Conservation (phyloP, 192 early-diverging fungal genomes). For the Backusella tarrabulga region DNA sequence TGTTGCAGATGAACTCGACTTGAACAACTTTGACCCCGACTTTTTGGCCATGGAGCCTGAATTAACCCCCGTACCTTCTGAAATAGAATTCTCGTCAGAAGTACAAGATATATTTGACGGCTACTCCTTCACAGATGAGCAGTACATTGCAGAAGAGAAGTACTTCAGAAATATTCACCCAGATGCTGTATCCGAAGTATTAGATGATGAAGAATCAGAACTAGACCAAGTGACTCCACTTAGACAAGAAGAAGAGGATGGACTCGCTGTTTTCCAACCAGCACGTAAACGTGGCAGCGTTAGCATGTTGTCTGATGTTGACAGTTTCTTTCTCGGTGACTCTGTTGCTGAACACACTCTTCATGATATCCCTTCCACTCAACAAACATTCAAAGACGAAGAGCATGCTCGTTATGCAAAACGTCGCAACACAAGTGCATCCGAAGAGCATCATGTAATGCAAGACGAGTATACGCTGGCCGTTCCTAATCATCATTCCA, state of each 20-base stretch:
- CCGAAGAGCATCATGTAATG: neutral
- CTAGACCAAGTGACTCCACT: neutral
- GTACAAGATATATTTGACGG: constrained; percentile 39
- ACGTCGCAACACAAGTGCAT: constrained; percentile 16
- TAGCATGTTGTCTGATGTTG: constrained; percentile 33
- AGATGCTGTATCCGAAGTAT: constrained; percentile 4
- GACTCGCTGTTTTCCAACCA: constrained; percentile 8
- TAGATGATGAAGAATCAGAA: constrained; percentile 30
- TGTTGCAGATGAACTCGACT: constrained; percentile 43
- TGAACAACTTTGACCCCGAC: constrained; percentile 55
- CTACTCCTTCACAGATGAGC: constrained; percentile 33
- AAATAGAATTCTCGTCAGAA: constrained; percentile 25
- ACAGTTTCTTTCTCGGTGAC: constrained; percentile 15
- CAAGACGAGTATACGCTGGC: neutral
- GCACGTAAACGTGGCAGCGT: constrained; percentile 35
- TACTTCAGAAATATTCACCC: neutral
- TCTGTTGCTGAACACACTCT: neutral
- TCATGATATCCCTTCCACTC: neutral
- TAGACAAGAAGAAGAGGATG: neutral
- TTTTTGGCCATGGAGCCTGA: constrained; percentile 50
- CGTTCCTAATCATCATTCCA: neutral
- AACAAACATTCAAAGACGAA: constrained; percentile 12
- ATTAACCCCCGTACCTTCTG: constrained; percentile 31
- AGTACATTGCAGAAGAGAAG: neutral
- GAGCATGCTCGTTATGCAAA: constrained; percentile 8